phyloP scores from a whole-genome alignment of 1,139 yeast genomes.

The Sugiyamaella grinbergsii region DNA sequence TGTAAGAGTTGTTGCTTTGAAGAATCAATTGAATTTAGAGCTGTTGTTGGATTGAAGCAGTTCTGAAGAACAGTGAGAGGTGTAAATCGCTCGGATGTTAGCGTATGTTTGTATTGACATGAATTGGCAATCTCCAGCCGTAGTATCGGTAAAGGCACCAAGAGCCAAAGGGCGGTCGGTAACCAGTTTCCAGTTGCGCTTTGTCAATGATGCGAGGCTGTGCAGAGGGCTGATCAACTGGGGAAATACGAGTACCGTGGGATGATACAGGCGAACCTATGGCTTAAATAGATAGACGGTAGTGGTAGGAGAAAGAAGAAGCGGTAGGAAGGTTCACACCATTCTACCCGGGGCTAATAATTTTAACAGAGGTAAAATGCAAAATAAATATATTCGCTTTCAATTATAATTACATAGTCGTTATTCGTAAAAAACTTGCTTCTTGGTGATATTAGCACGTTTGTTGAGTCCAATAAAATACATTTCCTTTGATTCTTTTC shows the following conservation, averaged over 20 bases:
- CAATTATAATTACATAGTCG: neutral
- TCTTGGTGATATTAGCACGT: conserved; percentile 50
- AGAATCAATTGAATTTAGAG: conserved; percentile 4
- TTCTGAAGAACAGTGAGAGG: neutral
- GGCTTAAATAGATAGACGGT: too few relatives aligned
- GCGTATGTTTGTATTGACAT: too few relatives aligned
- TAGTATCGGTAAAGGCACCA: too few relatives aligned
- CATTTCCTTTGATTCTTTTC: conserved; percentile 65
- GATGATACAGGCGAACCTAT: too few relatives aligned
- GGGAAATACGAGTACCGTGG: too few relatives aligned
- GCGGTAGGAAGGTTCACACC: too few relatives aligned
- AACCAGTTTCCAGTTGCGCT: too few relatives aligned
- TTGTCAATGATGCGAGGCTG: too few relatives aligned
- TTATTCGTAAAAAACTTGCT: conserved; percentile 44
- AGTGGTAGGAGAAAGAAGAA: neutral
- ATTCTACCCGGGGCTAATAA: neutral
- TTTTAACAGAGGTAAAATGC: neutral
- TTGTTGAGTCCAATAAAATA: conserved; percentile 68
- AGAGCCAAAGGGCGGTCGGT: too few relatives aligned
- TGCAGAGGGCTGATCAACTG: too few relatives aligned
- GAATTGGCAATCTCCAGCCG: too few relatives aligned
- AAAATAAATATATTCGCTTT: neutral
- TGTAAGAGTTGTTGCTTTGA: conserved; percentile 4
- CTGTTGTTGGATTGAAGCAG: neutral
- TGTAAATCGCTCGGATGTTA: too few relatives aligned